These are phyloP conservation scores for Luffa acutangula DNA, from an alignment of 306 rosid species.

Conservation along the genomic window DNA sequence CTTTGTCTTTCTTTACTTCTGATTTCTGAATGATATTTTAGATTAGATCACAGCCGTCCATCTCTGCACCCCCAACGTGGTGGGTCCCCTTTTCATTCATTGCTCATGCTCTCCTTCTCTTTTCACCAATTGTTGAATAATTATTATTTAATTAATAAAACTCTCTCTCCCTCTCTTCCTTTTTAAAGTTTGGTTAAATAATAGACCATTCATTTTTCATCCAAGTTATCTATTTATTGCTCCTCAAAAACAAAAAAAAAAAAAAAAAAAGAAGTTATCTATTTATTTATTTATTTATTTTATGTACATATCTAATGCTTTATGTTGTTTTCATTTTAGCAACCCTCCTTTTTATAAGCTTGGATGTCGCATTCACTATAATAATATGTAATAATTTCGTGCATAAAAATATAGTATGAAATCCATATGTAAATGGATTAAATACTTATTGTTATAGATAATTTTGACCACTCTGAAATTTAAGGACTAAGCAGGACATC, in stretches of 20 bases:
- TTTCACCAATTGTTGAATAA: constrained; percentile 4
- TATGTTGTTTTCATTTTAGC: background rate
- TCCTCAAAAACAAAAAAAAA: no score
- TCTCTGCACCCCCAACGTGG: background rate
- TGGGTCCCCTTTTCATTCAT: constrained; percentile 1
- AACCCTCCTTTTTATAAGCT: background rate
- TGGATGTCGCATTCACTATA: background rate
- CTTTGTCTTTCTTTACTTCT: background rate
- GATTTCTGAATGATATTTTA: no score
- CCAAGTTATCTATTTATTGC: background rate
- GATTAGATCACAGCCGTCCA: background rate
- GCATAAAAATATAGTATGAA: background rate
- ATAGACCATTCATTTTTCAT: background rate
- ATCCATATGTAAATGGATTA: background rate
- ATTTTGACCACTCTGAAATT: no score
- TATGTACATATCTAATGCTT: background rate
- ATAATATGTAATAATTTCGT: background rate
- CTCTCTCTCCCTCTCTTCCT: background rate
- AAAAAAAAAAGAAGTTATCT: no score
- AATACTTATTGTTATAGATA: no score
- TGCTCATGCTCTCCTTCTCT: background rate
- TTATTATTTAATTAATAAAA: background rate
- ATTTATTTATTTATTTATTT: no score
- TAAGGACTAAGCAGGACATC: no score
- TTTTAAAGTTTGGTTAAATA: background rate